phyloP scores from a whole-genome alignment of 768 basidiomycete species.

The Leucosporidium yakuticum region DNA sequence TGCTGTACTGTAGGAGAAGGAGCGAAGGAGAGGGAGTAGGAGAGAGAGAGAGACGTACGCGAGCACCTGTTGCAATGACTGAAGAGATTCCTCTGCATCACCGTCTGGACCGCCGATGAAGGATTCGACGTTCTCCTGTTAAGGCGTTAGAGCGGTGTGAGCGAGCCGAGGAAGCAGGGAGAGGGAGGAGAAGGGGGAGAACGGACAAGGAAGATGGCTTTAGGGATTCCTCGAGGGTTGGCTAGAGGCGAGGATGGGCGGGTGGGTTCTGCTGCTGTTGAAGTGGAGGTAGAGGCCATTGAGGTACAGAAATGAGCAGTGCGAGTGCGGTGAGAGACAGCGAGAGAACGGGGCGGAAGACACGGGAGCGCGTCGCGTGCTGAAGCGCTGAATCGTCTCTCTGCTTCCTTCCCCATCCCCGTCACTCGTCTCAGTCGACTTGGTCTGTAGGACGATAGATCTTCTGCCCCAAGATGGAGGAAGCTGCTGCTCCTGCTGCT shows the following conservation, averaged over 20 bases:
- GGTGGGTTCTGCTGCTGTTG: not conserved
- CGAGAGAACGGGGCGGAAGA: no score
- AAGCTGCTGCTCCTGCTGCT: no score
- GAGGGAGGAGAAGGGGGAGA: not conserved
- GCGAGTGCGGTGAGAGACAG: no score
- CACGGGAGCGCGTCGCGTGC: slow-evolving; percentile 29
- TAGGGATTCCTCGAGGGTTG: slow-evolving; percentile 88
- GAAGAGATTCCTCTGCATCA: slow-evolving; percentile 69
- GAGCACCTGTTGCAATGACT: slow-evolving; percentile 81
- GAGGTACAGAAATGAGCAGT: not conserved
- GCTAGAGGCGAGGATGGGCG: not conserved
- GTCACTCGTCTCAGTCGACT: not conserved
- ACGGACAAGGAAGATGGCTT: slow-evolving; percentile 86
- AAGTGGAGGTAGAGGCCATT: not conserved
- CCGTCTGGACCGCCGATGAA: slow-evolving; percentile 73
- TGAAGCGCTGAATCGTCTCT: no score
- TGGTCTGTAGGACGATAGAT: not conserved
- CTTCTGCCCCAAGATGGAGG: no score
- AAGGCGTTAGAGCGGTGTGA: not conserved
- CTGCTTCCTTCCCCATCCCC: no score
- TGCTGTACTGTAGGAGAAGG: not conserved
- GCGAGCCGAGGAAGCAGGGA: not conserved
- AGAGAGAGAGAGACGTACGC: slow-evolving; percentile 58
- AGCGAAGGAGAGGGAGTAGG: not conserved
- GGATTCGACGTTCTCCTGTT: slow-evolving; percentile 78